A percentile compares a stretch with the other conserved stretches of the same genome.
phyloP scores from a whole-genome alignment of 1,284 basidiomycete species.

The Ganoderma lucidum region DNA sequence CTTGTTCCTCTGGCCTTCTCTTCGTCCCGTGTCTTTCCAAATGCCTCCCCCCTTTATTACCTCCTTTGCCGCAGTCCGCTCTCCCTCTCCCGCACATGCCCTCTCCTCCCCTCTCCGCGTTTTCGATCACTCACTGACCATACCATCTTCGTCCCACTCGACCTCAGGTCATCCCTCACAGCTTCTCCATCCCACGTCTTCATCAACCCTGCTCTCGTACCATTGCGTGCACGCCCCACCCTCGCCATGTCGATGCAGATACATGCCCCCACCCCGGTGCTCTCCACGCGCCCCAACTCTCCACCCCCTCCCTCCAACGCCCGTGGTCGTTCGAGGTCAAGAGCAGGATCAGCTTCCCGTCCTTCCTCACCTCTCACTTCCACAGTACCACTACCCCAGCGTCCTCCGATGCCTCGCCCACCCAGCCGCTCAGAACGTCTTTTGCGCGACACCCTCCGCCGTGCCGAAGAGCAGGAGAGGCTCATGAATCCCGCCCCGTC shows the following conservation, averaged over 20 bases:
- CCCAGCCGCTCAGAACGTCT: conserved; percentile 60
- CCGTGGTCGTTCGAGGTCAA: conserved; percentile 37
- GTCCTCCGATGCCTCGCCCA: conserved; percentile 43
- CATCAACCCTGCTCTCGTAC: conserved; percentile 38
- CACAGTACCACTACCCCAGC: conserved; percentile 32
- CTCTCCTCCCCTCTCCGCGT: conserved; percentile 28
- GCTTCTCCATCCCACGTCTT: conserved; percentile 32
- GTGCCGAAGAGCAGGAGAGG: conserved; percentile 53
- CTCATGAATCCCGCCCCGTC: conserved; percentile 31
- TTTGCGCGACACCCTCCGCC: conserved; percentile 63
- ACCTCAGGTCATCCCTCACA: conserved; percentile 30
- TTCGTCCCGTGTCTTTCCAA: conserved; percentile 28
- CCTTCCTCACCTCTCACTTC: conserved; percentile 38
- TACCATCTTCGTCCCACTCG: conserved; percentile 29
- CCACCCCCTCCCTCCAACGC: conserved; percentile 28
- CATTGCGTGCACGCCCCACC: conserved; percentile 41
- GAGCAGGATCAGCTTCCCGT: conserved; percentile 32
- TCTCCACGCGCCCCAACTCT: conserved; percentile 36
- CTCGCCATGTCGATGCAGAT: conserved; percentile 48
- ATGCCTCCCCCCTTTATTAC: conserved; percentile 27
- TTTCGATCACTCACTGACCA: conserved; percentile 30
- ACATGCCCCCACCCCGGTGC: conserved; percentile 42
- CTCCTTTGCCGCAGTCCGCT: conserved; percentile 32
- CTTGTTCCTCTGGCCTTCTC: conserved; percentile 24
- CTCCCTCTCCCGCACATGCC: conserved; percentile 28